Evolutionary conservation across 2,329 filamentous ascomycete species (phyloP), one percentile per base, ranked within the genome.

Genomic region (Microdochium paspali): DNA sequence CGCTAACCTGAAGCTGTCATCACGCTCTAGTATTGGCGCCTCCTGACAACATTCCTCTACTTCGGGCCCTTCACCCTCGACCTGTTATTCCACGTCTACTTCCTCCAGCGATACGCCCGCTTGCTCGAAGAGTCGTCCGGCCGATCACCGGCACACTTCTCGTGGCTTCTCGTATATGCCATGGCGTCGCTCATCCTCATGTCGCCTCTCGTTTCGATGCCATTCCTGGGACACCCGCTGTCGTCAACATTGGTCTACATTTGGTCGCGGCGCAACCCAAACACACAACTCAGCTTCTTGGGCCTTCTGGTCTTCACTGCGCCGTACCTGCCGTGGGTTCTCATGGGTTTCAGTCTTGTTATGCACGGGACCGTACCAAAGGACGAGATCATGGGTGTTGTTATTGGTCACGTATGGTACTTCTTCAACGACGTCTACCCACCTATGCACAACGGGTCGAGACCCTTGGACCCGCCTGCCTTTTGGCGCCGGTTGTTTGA

Each of bases 351-450:
- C 67, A 94, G 87, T 60, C 73, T 97, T 43, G 76, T 95, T n/a
- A 77, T 97, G 63, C 90, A 97, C 63, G 88, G 88, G 6, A 85
- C 79, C 4, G 76, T 97, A 39, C 93, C 93, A 3, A 95, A 94
- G 67, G 93, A 97, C 64, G 93, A 98, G 71, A 85, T 98, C 53
- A 89, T 94, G 71, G 93, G 93, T 3, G 89, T 96, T 15, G 82
- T 93, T 10, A 90, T 97, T 32, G 93, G 93, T 10, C 93, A 98
- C 67, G 77, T 97, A 35, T 97, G 90, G 85, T 98, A 97, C 66
- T 98, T 96, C 70, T 96, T 97, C 66, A 87, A 84, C 50, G 93
- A 98, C 64, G 90, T 98, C 15, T 98, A 95, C 66, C 93, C 93
- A 3, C 87, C 90, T 3, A 77, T 96, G 40, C 87, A 96, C 66